These are phyloP conservation scores for Botrytis byssoidea DNA, from an alignment of 2,329 filamentous ascomycete genomes.

Conservation along the genomic window DNA sequence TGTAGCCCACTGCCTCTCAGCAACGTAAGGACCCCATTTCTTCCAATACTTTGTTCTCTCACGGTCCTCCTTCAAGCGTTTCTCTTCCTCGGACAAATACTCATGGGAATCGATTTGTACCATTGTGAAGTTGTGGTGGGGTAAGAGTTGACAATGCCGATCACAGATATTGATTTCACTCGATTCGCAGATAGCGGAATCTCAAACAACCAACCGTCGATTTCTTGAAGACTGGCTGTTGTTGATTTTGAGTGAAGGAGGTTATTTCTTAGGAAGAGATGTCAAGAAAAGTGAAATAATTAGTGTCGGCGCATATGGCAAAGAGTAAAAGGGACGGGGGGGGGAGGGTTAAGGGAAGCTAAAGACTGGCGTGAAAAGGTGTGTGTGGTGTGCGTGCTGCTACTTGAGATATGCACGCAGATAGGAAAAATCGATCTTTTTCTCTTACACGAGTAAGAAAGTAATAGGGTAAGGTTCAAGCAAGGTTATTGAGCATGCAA, in stretches of 20 bases:
- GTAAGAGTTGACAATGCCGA: constrained; percentile 7
- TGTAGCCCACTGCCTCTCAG: constrained; percentile 94
- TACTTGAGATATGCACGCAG: not conserved
- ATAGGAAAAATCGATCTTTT: constrained; percentile 5
- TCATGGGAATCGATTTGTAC: constrained; percentile 86
- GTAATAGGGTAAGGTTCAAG: not conserved
- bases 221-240: not conserved
- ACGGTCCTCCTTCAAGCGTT: constrained; percentile 80
- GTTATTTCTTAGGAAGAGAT: not conserved
- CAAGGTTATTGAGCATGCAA: not conserved
- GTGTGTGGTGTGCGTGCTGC: not conserved
- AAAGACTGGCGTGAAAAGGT: not conserved
- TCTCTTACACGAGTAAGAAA: not conserved
- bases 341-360: not conserved
- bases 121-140: constrained; percentile 54
- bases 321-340: not conserved
- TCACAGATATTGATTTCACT: constrained; percentile 4
- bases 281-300: not conserved
- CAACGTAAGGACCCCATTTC: constrained; percentile 93
- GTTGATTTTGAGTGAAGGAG: not conserved
- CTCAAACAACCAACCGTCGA: not conserved
- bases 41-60: constrained; percentile 92
- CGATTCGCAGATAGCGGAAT: not conserved
- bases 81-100: constrained; percentile 86
- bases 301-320: constrained; percentile 4